Evolutionary conservation across 352 stramenopile genomes (phyloP).

Genomic region (Phytophthora gonapodyides): DNA sequence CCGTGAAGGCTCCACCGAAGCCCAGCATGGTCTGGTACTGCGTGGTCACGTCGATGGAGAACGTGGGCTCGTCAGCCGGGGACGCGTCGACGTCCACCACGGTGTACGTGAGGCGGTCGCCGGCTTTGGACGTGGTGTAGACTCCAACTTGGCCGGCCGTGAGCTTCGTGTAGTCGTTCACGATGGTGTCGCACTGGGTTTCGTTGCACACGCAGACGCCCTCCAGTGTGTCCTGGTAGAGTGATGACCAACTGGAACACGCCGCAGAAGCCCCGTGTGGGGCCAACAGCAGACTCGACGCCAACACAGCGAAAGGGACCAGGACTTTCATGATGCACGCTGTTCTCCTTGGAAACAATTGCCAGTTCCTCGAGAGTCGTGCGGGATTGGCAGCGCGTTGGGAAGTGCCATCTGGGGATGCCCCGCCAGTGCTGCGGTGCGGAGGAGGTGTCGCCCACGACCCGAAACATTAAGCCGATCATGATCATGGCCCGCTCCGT

Average conservation of each 20-base stretch:
- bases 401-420: slow-evolving; percentile 3
- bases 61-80: slow-evolving; percentile 16
- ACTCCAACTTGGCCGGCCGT: slow-evolving; percentile 36
- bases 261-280: background rate
- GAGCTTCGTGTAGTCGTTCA: slow-evolving; percentile 32
- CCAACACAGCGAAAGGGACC: background rate
- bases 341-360: no score
- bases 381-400: slow-evolving; percentile 7
- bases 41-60: slow-evolving; percentile 36
- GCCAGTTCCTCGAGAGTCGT: background rate
- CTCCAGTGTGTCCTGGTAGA: slow-evolving; percentile 44
- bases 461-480: no score
- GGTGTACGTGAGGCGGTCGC: slow-evolving; percentile 48
- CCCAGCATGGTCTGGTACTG: slow-evolving; percentile 69
- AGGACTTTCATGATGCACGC: slow-evolving; percentile 27
- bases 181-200: slow-evolving; percentile 38
- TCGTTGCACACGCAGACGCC: slow-evolving; percentile 60
- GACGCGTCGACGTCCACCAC: slow-evolving; percentile 20
- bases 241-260: slow-evolving; percentile 37
- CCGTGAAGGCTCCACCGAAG: slow-evolving; percentile 87
- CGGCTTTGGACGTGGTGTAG: slow-evolving; percentile 49
- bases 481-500: no score
- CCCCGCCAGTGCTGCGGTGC: no score
- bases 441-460: no score
- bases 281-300: slow-evolving; percentile 6